Conservation (phyloP, 768 basidiomycete species). For the Russula emetica region DNA sequence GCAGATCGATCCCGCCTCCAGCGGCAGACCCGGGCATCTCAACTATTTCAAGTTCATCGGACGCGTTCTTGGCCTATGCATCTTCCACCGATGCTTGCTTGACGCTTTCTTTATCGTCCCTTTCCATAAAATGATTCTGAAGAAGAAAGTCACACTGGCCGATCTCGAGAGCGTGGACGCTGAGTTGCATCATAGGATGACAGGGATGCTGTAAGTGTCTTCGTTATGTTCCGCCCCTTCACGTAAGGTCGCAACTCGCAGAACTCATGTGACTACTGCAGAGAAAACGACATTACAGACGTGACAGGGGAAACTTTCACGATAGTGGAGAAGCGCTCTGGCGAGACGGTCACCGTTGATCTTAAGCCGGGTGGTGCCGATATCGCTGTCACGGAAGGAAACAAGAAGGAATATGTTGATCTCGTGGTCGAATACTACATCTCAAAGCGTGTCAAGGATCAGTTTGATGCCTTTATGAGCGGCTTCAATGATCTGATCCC, state of each 20-base stretch:
- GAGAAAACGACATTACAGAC: slow-evolving; percentile 97
- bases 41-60: slow-evolving; percentile 99
- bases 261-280: slow-evolving; percentile 36
- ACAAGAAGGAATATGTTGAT: slow-evolving; percentile 99
- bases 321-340: slow-evolving; percentile 95
- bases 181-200: slow-evolving; percentile 89
- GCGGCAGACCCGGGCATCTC: slow-evolving; percentile 96
- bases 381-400: slow-evolving; percentile 89
- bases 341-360: slow-evolving; percentile 95
- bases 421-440: slow-evolving; percentile 95
- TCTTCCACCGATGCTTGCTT: slow-evolving; percentile 98
- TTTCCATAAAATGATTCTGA: slow-evolving; percentile 99
- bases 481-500: slow-evolving; percentile 99
- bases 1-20: slow-evolving; percentile 97
- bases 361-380: slow-evolving; percentile 86
- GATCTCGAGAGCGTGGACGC: slow-evolving; percentile 97
- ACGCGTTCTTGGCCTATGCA: slow-evolving; percentile 88
- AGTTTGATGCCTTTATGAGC: slow-evolving; percentile 99
- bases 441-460: slow-evolving; percentile 93
- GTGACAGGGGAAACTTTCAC: slow-evolving; percentile 97
- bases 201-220: slow-evolving; percentile 91
- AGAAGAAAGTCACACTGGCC: slow-evolving; percentile 91
- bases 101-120: slow-evolving; percentile 99
- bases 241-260: slow-evolving; percentile 10
- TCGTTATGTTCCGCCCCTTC: slow-evolving; percentile 1